Base-by-base conservation (phyloP, 148 eudicot genomes). In the Rhododendron molle region DNA sequence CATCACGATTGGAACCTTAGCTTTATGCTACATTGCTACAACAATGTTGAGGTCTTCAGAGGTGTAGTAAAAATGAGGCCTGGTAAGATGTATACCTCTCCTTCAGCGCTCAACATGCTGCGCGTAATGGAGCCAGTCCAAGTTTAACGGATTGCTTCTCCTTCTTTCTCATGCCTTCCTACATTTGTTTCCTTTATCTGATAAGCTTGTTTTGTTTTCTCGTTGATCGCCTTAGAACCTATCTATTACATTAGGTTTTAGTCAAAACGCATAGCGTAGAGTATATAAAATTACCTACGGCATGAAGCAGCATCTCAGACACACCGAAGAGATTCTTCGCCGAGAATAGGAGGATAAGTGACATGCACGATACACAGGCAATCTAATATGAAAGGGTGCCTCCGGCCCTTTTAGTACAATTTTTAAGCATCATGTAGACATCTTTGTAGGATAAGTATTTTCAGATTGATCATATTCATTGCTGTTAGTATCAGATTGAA, bases 11-110 rank as follows among this genome's bases (percentile, higher is more conserved):
- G 97, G 97, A 88, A 95, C 95, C 14, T 85, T 95, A 83, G 92
- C 99, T 88, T 87, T 93, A 87, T 96, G 98, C 91, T 95, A 92
- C 94, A 90, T 36, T 36, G 38, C 38, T 36, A 38, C 43, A 40
- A 95, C 93, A 96, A 96, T 85, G 81, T 95, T 86, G 89, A 95
- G 90, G 96, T 96, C 86, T 96, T 94, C 88, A 90, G 94, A 90
- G 98, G 97, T 80, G 98, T 91, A 34, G 98, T 96, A 83, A 96
- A 95, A 90, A 91, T 96, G 93, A 91, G 98, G 87, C 95, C 96
- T 18, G 52, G 76, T 49, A 38, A 10, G 60, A 28, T 46, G 40
- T 38, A 38, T 40, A 10, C 11, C 54, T 40, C 56, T 34, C 9
- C n/a, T 28, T 82, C 15, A 21, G 52, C 23, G 20, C 23, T 65